Conservation (phyloP, 192 early-diverging fungal genomes). For the Entomortierella beljakovae region DNA sequence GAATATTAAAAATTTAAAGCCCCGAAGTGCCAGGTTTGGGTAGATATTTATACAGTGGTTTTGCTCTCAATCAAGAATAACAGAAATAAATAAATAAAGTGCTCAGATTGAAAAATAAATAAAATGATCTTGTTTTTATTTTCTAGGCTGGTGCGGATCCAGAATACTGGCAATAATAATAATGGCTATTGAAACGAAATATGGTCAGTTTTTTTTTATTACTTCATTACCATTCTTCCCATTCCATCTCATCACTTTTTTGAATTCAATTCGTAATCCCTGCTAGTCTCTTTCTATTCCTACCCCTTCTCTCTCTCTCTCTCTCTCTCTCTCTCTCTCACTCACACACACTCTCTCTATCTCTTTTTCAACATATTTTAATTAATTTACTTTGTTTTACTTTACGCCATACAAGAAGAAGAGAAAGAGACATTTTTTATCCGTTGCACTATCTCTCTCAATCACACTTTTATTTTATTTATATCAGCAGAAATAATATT, state of each 20-base stretch:
- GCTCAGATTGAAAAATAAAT: too few species aligned
- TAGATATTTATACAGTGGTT: neutral
- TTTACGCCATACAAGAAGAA: too few species aligned
- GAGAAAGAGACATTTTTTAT: too few species aligned
- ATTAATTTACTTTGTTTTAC: too few species aligned
- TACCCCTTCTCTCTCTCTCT: conserved; percentile 8
- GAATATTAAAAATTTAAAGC: neutral
- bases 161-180: neutral
- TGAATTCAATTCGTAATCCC: too few species aligned
- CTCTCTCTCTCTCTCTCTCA: neutral
- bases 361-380: too few species aligned
- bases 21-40: neutral
- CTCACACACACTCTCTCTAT: neutral
- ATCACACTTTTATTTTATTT: too few species aligned
- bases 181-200: neutral
- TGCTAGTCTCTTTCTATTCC: neutral
- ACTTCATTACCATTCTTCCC: conserved; percentile 11
- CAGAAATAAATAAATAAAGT: too few species aligned
- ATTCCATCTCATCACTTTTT: neutral
- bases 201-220: neutral
- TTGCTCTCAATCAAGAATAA: neutral
- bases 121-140: neutral
- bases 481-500: too few species aligned
- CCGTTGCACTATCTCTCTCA: too few species aligned
- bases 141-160: neutral